A percentile compares a stretch with the other conserved stretches of the same genome.
Evolutionary conservation across 164 flowering plant species (phyloP).

Genomic region (Euptelea pleiosperma): DNA sequence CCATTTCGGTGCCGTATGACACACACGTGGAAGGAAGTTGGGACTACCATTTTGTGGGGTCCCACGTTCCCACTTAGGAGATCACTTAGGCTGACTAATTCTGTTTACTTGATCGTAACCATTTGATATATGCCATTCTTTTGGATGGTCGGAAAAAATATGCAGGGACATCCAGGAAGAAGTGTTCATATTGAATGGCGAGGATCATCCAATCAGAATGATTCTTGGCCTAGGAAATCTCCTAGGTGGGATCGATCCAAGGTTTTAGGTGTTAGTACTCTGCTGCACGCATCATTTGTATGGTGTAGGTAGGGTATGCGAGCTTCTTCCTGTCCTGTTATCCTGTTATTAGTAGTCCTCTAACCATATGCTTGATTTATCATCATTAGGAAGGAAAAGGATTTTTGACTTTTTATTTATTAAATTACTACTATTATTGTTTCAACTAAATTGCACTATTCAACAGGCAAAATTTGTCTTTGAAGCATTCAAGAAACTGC

Average conservation of each 20-base stretch:
- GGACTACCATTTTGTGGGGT: not conserved
- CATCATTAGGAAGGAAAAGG: too few relatives aligned
- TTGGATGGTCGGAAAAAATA: not conserved
- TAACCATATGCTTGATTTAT: too few relatives aligned
- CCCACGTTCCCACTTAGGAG: too few relatives aligned
- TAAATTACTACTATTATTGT: not conserved
- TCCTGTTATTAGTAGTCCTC: too few relatives aligned
- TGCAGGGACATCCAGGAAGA: not conserved
- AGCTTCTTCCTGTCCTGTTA: too few relatives aligned
- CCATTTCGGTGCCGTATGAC: not conserved
- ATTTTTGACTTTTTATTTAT: too few relatives aligned
- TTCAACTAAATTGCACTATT: not conserved
- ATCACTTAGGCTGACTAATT: too few relatives aligned
- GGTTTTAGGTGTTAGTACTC: not conserved
- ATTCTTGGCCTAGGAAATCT: not conserved
- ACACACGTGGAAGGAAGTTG: not conserved
- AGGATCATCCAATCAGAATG: not conserved
- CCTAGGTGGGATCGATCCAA: not conserved
- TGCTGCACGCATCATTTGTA: too few relatives aligned
- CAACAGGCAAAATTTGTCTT: slow-evolving; percentile 75
- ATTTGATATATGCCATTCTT: too few relatives aligned
- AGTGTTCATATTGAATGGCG: not conserved
- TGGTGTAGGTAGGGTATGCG: too few relatives aligned
- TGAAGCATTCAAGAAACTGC: slow-evolving; percentile 87
- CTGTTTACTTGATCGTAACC: too few relatives aligned